Conservation (phyloP, 306 rosid species). For the Fragaria nilgerrensis region DNA sequence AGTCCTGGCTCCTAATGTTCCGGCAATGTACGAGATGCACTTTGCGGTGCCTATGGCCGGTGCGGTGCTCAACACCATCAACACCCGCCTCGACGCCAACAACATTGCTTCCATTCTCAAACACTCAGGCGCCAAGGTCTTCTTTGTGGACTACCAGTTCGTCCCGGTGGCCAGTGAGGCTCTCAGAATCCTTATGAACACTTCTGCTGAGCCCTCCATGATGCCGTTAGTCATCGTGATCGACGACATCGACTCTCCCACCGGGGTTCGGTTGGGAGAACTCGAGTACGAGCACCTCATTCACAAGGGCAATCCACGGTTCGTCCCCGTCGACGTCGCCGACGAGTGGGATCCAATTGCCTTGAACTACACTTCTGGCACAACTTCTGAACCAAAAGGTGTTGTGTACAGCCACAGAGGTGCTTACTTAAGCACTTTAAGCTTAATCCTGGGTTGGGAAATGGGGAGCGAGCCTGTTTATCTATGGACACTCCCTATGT, state of each 20-base stretch:
- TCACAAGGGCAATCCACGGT: slow-evolving; percentile 38
- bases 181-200: slow-evolving; percentile 35
- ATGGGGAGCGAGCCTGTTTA: slow-evolving; percentile 74
- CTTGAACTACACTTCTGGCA: slow-evolving; percentile 84
- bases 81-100: slow-evolving; percentile 65
- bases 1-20: slow-evolving; percentile 82
- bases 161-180: slow-evolving; percentile 55
- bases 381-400: slow-evolving; percentile 87
- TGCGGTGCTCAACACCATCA: slow-evolving; percentile 70
- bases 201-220: not conserved
- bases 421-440: slow-evolving; percentile 72
- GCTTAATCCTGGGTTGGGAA: slow-evolving; percentile 74
- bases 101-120: slow-evolving; percentile 71
- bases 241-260: slow-evolving; percentile 75
- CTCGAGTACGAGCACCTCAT: slow-evolving; percentile 74
- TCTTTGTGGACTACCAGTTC: slow-evolving; percentile 74
- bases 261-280: slow-evolving; percentile 61
- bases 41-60: slow-evolving; percentile 98
- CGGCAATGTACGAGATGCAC: slow-evolving; percentile 98
- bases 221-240: slow-evolving; percentile 70
- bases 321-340: slow-evolving; percentile 11
- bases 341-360: slow-evolving; percentile 85
- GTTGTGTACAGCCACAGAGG: slow-evolving; percentile 91
- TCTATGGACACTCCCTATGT: slow-evolving; percentile 89
- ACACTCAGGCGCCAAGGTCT: slow-evolving; percentile 70